These are phyloP conservation scores for Pseudocercospora pini-densiflorae DNA, from an alignment of 2,329 filamentous ascomycete species.

Conservation along the genomic window DNA sequence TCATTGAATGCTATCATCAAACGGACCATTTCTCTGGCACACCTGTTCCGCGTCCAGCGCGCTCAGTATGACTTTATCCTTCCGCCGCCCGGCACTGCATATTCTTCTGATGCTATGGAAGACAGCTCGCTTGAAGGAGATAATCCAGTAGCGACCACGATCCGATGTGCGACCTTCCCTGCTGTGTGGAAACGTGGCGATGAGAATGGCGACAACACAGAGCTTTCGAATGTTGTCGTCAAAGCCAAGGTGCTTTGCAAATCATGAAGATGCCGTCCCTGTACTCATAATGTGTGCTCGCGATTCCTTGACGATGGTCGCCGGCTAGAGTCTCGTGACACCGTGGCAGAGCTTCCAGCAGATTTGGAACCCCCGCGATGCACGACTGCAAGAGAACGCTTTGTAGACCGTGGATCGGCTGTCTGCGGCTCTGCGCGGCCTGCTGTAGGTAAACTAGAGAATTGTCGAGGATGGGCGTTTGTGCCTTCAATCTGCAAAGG, in stretches of 20 bases:
- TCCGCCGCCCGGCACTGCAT: constrained; percentile 41
- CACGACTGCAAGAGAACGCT: not conserved
- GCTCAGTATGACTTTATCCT: constrained; percentile 39
- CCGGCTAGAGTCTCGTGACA: constrained; percentile 12
- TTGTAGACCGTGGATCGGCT: constrained; percentile 7
- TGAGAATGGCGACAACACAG: constrained; percentile 64
- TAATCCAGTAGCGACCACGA: constrained; percentile 58
- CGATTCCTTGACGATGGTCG: constrained; percentile 9
- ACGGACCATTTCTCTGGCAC: constrained; percentile 35
- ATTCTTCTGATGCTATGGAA: constrained; percentile 67
- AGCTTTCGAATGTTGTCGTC: constrained; percentile 66
- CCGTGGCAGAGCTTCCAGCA: constrained; percentile 7
- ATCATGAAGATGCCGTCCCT: not conserved
- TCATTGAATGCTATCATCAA: constrained; percentile 36
- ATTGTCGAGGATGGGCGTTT: constrained; percentile 15
- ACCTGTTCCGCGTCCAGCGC: constrained; percentile 38
- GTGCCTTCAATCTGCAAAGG: not conserved
- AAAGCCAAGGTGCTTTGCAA: constrained; percentile 68
- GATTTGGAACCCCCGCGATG: constrained; percentile 12
- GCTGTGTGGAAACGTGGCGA: constrained; percentile 68
- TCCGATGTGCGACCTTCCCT: constrained; percentile 68
- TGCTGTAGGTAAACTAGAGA: constrained; percentile 10
- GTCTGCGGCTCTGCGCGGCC: constrained; percentile 24
- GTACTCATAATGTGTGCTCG: constrained; percentile 10
- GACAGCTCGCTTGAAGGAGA: constrained; percentile 66